A percentile compares a stretch with the other conserved stretches of the same genome.
These are phyloP conservation scores for Glarea lozoyensis DNA, from an alignment of 495 filamentous ascomycete species.

Conservation along the genomic window DNA sequence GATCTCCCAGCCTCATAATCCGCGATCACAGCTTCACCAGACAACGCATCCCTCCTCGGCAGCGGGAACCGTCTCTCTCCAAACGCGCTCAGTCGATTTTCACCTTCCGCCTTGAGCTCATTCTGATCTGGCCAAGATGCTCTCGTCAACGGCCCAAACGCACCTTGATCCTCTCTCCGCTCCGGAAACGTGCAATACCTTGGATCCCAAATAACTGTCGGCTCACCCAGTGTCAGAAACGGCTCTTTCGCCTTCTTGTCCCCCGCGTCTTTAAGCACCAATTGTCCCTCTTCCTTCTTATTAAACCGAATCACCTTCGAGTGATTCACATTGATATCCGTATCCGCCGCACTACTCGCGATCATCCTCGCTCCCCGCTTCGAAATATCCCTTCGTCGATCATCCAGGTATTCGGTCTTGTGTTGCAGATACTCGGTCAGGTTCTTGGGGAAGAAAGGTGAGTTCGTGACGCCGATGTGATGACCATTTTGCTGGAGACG, in stretches of 20 bases:
- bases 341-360: background rate
- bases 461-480: background rate
- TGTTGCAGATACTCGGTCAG: background rate
- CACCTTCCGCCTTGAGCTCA: constrained; percentile 6
- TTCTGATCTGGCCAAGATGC: background rate
- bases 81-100: background rate
- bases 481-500: constrained; percentile 2
- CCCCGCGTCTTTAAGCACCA: background rate
- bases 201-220: background rate
- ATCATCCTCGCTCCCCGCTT: background rate
- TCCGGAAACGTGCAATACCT: background rate
- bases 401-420: background rate
- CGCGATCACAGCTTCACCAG: background rate
- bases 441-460: constrained; percentile 4
- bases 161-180: background rate
- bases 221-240: background rate
- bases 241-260: background rate
- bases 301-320: background rate
- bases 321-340: background rate
- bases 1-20: background rate
- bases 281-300: background rate
- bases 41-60: background rate
- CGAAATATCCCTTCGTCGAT: too few relatives aligned
- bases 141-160: background rate
- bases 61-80: background rate